Evolutionary conservation across 768 basidiomycete species (phyloP), one percentile per base, ranked within the genome.

Genomic region (Pleurotus eryngii): DNA sequence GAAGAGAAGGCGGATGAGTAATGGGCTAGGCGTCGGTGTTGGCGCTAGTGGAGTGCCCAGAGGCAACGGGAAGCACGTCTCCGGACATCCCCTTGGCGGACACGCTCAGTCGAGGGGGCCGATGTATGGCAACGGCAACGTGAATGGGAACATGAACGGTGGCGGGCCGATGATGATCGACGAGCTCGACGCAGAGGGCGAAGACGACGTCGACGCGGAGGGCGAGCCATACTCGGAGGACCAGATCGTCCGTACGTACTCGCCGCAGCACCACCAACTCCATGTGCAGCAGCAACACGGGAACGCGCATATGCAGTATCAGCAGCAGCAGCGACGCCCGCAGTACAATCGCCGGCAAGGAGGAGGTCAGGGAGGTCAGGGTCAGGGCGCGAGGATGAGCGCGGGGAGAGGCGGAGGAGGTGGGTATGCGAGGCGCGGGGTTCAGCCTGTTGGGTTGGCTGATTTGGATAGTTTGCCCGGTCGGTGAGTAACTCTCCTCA

Each of bases 401-500:
- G 20, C 20, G 17, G 22, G 39, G 4, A 30, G 43, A n/a, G 9
- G 48, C n/a, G 15, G 14, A 15, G 20, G 14, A n/a, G 17, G 30
- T 37, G 51, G 60, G 57, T 57, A 57, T 18, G 45, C 65, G 51
- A 55, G 71, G 62, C 68, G 70, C n/a, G 63, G 68, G 39, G 61
- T 62, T 42, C 38, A 39, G 57, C 75, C 76, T 24, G 64, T 72
- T 35, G 73, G 72, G 11, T 70, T 87, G 18, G 84, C 84, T 18
- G 84, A 89, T 70, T 70, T 90, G 30, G 82, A 84, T 68, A 77
- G 81, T 4, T 70, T 77, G n/a, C 60, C 68, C 49, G 87, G 86
- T 49, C 77, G 88, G 86, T 88, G 72, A 60, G 83, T 74, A 51
- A 46, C 49, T 55, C 30, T 22, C 26, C 37, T 7, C 17, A 35